Conservation (phyloP, 1,284 basidiomycete genomes). For the Neolentinus lepideus region DNA sequence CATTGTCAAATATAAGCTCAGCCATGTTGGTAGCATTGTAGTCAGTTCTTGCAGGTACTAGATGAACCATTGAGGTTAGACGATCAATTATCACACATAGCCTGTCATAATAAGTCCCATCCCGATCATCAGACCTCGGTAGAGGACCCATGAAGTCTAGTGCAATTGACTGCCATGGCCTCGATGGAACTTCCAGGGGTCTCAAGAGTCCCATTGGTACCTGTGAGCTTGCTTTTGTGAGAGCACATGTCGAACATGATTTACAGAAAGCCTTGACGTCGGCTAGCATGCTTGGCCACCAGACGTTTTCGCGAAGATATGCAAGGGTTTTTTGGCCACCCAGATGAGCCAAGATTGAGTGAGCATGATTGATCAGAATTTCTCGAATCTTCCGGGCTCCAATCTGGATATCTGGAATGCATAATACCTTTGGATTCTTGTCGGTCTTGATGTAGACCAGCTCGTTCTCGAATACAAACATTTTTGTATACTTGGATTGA, state of each 20-base stretch:
- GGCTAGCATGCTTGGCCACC: conserved; percentile 12
- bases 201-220: conserved; percentile 25
- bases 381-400: conserved; percentile 1
- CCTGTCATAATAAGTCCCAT: conserved; percentile 27
- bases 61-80: conserved; percentile 26
- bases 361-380: conserved; percentile 5
- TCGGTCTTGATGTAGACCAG: not conserved
- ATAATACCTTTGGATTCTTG: conserved; percentile 10
- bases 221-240: conserved; percentile 22
- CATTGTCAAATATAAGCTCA: conserved; percentile 24
- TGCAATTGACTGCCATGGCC: conserved; percentile 29
- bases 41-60: conserved; percentile 21
- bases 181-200: conserved; percentile 20
- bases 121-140: conserved; percentile 20
- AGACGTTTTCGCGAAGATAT: conserved; percentile 9
- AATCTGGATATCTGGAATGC: conserved; percentile 1
- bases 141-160: conserved; percentile 39
- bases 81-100: conserved; percentile 29
- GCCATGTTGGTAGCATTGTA: conserved; percentile 24
- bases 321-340: conserved; percentile 12
- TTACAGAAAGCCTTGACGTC: conserved; percentile 16
- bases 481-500: conserved; percentile 1
- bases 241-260: conserved; percentile 21
- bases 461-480: conserved; percentile 5
- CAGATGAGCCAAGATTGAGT: conserved; percentile 9